Percentiles rank a stretch among this genome's conserved stretches.
Conservation (phyloP, 345 rosid species). For the Cardamine occulta region DNA sequence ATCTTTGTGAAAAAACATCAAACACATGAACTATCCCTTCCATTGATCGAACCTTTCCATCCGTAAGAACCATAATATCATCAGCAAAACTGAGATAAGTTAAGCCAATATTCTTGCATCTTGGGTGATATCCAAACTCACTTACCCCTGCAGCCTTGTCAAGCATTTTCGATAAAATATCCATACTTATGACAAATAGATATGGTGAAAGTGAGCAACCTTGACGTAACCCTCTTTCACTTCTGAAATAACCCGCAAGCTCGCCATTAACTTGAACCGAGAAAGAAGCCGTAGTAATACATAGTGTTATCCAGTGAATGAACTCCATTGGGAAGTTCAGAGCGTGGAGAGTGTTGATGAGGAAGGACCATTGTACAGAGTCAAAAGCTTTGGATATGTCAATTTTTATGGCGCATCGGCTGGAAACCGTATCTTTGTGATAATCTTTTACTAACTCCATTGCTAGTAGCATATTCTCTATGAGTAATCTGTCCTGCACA, state of each 20-base stretch:
- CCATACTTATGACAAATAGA: not conserved
- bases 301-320: not conserved
- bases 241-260: not conserved
- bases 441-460: not conserved
- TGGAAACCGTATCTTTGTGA: not conserved
- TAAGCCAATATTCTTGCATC: not conserved
- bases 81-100: not conserved
- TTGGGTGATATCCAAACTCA: not conserved
- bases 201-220: not conserved
- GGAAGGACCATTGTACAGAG: not conserved
- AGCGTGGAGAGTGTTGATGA: not conserved
- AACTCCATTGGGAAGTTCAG: not conserved
- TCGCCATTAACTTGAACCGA: not conserved
- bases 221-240: not conserved
- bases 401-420: not conserved
- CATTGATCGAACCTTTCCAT: not conserved
- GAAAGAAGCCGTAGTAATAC: not conserved
- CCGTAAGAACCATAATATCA: not conserved
- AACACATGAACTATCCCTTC: not conserved
- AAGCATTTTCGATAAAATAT: not conserved
- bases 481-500: not conserved
- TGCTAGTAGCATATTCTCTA: not conserved
- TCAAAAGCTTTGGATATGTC: not conserved
- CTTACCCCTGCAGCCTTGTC: not conserved
- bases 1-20: not conserved